A percentile compares a stretch with the other conserved stretches of the same genome.
phyloP scores from a whole-genome alignment of 2,329 filamentous ascomycete genomes.

The Penicillium sp. region DNA sequence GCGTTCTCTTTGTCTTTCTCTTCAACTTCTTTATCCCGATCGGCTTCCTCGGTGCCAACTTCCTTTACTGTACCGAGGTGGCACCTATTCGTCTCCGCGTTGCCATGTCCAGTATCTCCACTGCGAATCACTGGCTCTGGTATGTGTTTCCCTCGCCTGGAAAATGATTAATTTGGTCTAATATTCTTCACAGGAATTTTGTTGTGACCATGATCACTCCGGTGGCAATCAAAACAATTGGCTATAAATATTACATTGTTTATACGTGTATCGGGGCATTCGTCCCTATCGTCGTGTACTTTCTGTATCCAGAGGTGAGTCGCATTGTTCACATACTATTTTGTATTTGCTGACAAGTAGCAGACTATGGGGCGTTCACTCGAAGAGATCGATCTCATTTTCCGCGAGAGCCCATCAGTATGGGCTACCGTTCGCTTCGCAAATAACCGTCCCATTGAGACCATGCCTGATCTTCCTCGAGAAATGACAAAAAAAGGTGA shows the following conservation, averaged over 20 bases:
- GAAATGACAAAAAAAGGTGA: background rate
- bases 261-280: conserved; percentile 13
- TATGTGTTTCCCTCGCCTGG: background rate
- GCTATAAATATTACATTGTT: conserved; percentile 9
- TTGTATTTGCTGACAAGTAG: background rate
- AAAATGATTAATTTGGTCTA: background rate
- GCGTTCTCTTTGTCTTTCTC: conserved; percentile 9
- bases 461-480: background rate
- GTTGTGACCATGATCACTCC: conserved; percentile 13
- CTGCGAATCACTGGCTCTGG: conserved; percentile 12
- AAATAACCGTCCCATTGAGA: background rate
- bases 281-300: conserved; percentile 12
- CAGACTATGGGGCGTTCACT: conserved; percentile 6
- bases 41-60: conserved; percentile 9
- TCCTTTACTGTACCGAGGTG: conserved; percentile 12
- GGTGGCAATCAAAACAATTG: conserved; percentile 8
- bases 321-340: no score
- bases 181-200: conserved; percentile 5
- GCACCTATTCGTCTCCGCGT: conserved; percentile 9
- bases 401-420: conserved; percentile 10
- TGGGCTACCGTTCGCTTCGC: conserved; percentile 9
- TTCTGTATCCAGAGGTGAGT: conserved; percentile 16
- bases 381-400: conserved; percentile 9
- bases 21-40: conserved; percentile 12
- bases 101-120: conserved; percentile 11